Evolutionary conservation across 352 stramenopile genomes (phyloP), one percentile per base, ranked within the genome.

Genomic region (Phytophthora capsici): DNA sequence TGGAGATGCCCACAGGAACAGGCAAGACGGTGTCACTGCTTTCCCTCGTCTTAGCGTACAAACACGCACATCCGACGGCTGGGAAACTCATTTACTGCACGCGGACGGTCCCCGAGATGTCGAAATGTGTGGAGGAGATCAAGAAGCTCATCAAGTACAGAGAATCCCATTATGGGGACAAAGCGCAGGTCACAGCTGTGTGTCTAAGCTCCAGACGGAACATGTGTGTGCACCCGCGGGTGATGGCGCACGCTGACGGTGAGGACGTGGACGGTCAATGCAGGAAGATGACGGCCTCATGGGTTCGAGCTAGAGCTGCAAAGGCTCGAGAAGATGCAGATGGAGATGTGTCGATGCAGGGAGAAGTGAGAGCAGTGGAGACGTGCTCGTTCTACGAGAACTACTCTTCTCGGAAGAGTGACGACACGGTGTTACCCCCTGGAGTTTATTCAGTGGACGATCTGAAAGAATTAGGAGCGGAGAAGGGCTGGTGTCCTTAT

Each of bases 81-180:
- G 98, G 98, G 23, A 99, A 99, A 77, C 84, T 99, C 47, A 87
- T 99, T 22, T 99, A 99, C 77, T 99, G 98, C 75, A 99, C 98
- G 32, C 96, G 98, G 19, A 99, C 98, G 5, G 98, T 99, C 19
- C 97, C 97, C 0, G 98, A 99, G 82, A 99, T 99, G 98, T 95
- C 97, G 41, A 98, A 98, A 63, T 98, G 91, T 62, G 90, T 99
- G 65, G 95, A 99, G 68, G 98, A 99, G 78, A 84, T 99, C 57
- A 99, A 98, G 73, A 84, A 89, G 16, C 90, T 99, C 22, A 82
- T 99, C 7, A 57, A 65, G 13, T 97, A 96, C 68, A 76, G 90
- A 8, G 61, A 73, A 19, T 48, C 91, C 61, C 68, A 91, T 32
- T 78, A 94, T 26, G 89, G 82, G 20, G 77, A 75, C 20, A 66